Base-by-base conservation (phyloP, 768 basidiomycete genomes). In the Rossbeevera mucosa region DNA sequence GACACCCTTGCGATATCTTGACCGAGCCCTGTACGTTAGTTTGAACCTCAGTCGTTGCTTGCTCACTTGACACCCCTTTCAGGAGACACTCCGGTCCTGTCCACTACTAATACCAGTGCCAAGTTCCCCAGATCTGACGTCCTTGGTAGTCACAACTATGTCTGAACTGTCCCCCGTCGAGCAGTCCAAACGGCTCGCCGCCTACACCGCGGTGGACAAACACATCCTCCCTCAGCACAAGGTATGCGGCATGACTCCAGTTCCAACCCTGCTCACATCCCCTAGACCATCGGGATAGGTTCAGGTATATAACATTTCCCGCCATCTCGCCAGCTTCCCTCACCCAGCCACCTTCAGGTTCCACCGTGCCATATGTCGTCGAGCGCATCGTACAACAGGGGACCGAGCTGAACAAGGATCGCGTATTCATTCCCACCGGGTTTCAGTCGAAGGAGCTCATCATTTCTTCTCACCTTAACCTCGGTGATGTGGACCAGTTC, bases 391-490 rank as follows among this genome's bases (percentile, higher is more conserved):
- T 92, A 11, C 79, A 86, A 55, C 93, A 96, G 67, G 94, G 92
- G 2, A 55, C 62, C 13, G 82, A 80, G 29, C 73, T 79, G 12
- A 99, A 99, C 76, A 79, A 78, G 63, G 77, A 80, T 20, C 82
- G 95, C 22, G 80, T 94, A 6, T 96, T 96, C 70, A 82, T 96
- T 51, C 93, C 94, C 5, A 95, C 92, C 4, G 91, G 94, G 20
- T 98, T 98, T 71, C 96, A 99, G 72, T 94, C 91, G 14, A 95
- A 93, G 66, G 85, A 96, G 64, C 82, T 99, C 54, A 98, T 99
- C 64, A 84, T 97, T 48, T 76, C 78, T 42, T 83, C 85, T 22
- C 80, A 83, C 6, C 75, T 96, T 13, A 80, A 70, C 28, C 80
- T 96, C 5, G 94, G 93, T 29, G 94, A 96, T 63, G 83, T 94